Percentiles rank a stretch among this genome's conserved stretches.
Evolutionary conservation across 345 rosid genomes (phyloP).

Genomic region (Citrus unshiu): DNA sequence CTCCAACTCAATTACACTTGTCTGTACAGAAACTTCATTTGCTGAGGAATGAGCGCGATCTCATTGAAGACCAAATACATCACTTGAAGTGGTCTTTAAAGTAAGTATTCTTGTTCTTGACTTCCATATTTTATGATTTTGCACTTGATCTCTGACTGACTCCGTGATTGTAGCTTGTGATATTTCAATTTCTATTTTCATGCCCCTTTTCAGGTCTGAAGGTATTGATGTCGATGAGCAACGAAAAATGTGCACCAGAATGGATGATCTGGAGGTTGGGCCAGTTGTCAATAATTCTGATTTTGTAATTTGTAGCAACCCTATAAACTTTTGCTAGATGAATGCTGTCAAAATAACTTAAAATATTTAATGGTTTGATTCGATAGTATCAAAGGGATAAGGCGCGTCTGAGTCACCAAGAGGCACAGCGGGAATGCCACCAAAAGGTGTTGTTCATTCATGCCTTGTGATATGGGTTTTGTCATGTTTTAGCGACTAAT

Average conservation of each 20-base stretch:
- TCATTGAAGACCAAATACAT: constrained; percentile 83
- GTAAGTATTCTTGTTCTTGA: constrained; percentile 35
- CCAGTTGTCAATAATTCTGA: neutral
- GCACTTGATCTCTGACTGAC: neutral
- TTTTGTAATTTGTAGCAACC: neutral
- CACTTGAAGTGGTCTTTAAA: constrained; percentile 78
- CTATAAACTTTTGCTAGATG: neutral
- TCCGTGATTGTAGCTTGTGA: neutral
- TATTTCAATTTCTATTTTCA: neutral
- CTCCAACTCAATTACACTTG: neutral
- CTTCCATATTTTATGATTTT: neutral
- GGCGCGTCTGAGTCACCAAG: constrained; percentile 58
- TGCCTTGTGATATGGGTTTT: neutral
- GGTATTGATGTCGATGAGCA: constrained; percentile 37
- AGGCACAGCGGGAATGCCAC: constrained; percentile 69
- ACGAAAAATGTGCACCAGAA: constrained; percentile 31
- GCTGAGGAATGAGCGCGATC: constrained; percentile 78
- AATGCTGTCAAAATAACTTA: neutral
- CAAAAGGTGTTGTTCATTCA: constrained; percentile 45
- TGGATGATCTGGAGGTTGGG: constrained; percentile 62
- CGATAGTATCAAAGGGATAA: constrained; percentile 48
- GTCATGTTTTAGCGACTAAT: neutral
- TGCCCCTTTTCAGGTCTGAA: constrained; percentile 46
- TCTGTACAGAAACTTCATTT: constrained; percentile 61
- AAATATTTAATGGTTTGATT: constrained; percentile 13